Evolutionary conservation across 2,329 filamentous ascomycete species (phyloP).

Genomic region (Phaeosphaeria sp.): DNA sequence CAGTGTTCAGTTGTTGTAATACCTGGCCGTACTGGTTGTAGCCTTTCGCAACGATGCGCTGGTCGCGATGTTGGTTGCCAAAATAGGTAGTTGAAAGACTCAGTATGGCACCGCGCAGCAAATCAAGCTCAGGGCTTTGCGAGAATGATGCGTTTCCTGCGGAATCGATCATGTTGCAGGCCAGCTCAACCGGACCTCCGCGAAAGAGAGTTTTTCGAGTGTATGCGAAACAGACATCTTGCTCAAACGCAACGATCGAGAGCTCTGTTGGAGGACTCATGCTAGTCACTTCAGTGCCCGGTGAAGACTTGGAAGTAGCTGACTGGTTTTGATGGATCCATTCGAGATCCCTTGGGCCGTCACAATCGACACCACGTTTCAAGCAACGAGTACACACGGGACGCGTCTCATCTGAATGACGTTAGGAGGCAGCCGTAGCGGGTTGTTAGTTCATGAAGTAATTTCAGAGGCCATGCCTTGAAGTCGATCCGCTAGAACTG

Average conservation of each 20-base stretch:
- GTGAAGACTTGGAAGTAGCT: background rate
- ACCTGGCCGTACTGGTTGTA: slow-evolving; percentile 34
- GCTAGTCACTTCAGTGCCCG: background rate
- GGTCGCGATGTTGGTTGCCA: slow-evolving; percentile 32
- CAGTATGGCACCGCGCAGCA: slow-evolving; percentile 31
- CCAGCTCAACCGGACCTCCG: slow-evolving; percentile 34
- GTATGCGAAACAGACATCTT: slow-evolving; percentile 35
- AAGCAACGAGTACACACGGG: slow-evolving; percentile 33
- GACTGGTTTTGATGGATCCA: slow-evolving; percentile 29
- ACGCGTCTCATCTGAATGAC: slow-evolving; percentile 29
- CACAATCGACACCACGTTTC: slow-evolving; percentile 31
- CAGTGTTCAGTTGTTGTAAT: slow-evolving; percentile 28
- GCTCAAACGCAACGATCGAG: slow-evolving; percentile 29
- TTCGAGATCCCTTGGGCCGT: slow-evolving; percentile 30
- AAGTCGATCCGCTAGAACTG: no score
- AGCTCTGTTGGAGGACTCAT: slow-evolving; percentile 12
- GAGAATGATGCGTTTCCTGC: background rate
- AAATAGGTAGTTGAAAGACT: slow-evolving; percentile 35
- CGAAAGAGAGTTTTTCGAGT: slow-evolving; percentile 34
- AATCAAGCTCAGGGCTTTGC: slow-evolving; percentile 17
- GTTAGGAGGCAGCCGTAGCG: slow-evolving; percentile 1
- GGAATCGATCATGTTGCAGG: slow-evolving; percentile 28
- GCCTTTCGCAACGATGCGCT: slow-evolving; percentile 23
- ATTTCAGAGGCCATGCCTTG: no score
- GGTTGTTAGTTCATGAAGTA: background rate